Percentiles rank a stretch among this genome's conserved stretches.
Conservation (phyloP, 176 grass and related monocot genomes). For the Rhynchospora breviuscula region DNA sequence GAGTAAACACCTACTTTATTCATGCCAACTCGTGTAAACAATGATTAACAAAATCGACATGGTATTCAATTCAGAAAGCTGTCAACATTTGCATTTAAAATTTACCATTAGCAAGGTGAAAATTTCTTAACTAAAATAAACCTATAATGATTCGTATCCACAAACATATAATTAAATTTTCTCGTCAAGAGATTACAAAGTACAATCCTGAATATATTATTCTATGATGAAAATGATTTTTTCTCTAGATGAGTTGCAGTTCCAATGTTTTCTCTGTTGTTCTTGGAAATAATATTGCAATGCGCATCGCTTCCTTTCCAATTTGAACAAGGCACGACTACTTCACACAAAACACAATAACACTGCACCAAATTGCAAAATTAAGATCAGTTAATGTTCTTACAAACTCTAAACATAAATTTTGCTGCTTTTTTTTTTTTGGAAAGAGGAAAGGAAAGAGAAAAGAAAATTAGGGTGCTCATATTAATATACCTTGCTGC, state of each 20-base stretch:
- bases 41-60: background rate
- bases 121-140: background rate
- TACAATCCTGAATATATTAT: background rate
- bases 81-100: background rate
- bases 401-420: background rate
- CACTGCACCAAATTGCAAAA: slow-evolving; percentile 24
- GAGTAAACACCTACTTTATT: background rate
- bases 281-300: slow-evolving; percentile 18
- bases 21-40: background rate
- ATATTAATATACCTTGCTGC: slow-evolving; percentile 32
- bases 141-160: background rate
- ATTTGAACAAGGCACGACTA: slow-evolving; percentile 21
- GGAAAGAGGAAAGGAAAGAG: background rate
- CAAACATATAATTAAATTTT: background rate
- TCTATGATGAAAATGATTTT: slow-evolving; percentile 13
- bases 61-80: background rate
- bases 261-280: background rate
- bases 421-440: background rate
- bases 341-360: slow-evolving; percentile 28
- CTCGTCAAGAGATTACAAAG: background rate
- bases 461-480: background rate
- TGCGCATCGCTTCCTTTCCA: slow-evolving; percentile 33
- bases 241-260: background rate
- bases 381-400: background rate
- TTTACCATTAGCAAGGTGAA: background rate